Evolutionary conservation across 2,329 filamentous ascomycete genomes (phyloP), one percentile per base, ranked within the genome.

Genomic region (Exophiala xenobiotica): DNA sequence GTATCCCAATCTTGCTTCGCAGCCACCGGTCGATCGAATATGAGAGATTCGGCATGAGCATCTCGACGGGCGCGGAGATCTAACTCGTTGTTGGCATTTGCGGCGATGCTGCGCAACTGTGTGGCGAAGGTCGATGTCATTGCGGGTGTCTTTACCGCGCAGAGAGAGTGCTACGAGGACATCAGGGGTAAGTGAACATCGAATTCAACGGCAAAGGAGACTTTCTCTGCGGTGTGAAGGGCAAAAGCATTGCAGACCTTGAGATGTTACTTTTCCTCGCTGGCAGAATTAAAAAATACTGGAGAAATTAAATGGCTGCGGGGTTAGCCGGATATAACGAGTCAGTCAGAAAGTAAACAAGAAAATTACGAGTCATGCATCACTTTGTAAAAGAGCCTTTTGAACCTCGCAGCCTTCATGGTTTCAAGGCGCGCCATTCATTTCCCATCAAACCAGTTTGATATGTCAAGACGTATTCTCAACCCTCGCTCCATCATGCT

Each of bases 51-150:
- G 59, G 89, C 89, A 73, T 99, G 93, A 57, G 89, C 84, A 55
- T 87, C 83, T 71, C 90, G 92, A 74, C 96, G 90, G 64, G 91
- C 89, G 73, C 95, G 96, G 63, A 96, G 80, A 68, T 97, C 89
- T 65, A 97, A 82, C 62, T 92, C 87, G 67, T 91, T 86, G 63
- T 91, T 95, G 64, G 90, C 95, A 66, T 88, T 88, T 61, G 87
- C 85, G 63, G 91, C 89, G 67, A 99, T 91, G 68, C 89, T 85
- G 77, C 91, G 89, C 76, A 99, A 78, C 80, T 99, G 95, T 75
- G 89, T 85, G 73, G 92, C 88, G 63, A 99, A 86, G 67, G 89
- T 86, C 55, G 90, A 89, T 64, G 86, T 79, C 90, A 95, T 96
- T 14, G 49, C 38, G 19, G 42, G 41, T 12, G 14, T 29, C 9